Base-by-base conservation (phyloP, 306 rosid species). In the Abrus pulchellus region DNA sequence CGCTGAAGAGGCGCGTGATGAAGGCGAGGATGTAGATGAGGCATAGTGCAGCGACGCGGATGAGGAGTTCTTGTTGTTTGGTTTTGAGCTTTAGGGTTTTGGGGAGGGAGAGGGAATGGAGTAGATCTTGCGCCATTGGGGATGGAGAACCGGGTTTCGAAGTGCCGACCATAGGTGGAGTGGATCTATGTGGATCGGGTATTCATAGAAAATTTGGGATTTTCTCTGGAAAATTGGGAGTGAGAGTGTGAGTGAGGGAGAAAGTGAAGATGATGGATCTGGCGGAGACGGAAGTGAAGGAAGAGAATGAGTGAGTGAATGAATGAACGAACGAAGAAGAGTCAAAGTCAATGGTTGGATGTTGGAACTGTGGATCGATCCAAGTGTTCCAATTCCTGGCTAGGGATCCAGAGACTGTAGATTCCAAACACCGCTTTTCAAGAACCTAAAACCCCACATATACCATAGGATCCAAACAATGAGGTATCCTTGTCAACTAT, bases 1-100 rank as follows among this genome's bases (percentile, higher is more conserved):
- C 97, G 75, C 97, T 90, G 91, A 96, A 96, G 36, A 96, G 97
- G 34, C 99, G 94, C 7, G 94, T 96, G 85, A 92, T 84, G 90
- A 96, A 96, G 57, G 99, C 99, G 80, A 96, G 83, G 60, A 92
- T 57, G 80, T 96, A 96, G 80, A 96, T 91, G 5, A 96, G 90
- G 32, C 74, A 36, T 0, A 96, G 93, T 27, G 89, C 87, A 3
- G 94, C 48, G 40, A 93, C 93, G 1, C 99, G 98, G 87, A 96
- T 81, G 67, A 96, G 93, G 2, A 96, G 97, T 86, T 96, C 99
- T 69, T 96, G 98, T 40, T 96, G 98, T 87, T 96, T 96, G 6
- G 98, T 96, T 66, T 96, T 96, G 8, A 96, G 92, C 80, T 92
- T 96, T 12, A 95, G 48, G 76, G 88, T 75, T 87, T 93, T 90